Base-by-base conservation (phyloP, 345 rosid species). In the Eutrema yunnanense region DNA sequence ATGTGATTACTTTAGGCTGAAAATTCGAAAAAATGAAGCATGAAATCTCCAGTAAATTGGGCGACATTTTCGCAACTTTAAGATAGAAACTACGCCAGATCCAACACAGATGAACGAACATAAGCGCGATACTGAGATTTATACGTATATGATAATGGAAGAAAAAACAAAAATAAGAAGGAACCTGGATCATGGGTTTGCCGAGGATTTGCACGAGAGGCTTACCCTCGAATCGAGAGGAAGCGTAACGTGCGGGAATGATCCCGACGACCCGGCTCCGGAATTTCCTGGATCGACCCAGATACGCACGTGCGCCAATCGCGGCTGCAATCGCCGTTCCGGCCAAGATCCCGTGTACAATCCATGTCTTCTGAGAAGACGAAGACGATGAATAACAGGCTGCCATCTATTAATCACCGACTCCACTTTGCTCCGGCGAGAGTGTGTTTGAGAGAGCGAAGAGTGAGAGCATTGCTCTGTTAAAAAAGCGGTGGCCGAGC, bases 141-240 rank as follows among this genome's bases (percentile, higher is more conserved):
- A 29, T 8, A 46, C 36, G 26, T 13, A 46, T 43, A 22, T 19
- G 44, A 27, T 14, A 61, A 26, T 34, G 40, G 11, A 11, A 0
- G 10, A 40, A 10, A 33, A 36, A 49, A 33, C 67, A 2, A 19
- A 8, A 3, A 2, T 10, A 46, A 19, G 41, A 43, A 63, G 72
- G 64, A 65, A 92, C 98, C 96, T 95, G 98, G 78, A 95, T 95
- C 99, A 95, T 95, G 81, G 99, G 96, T 80, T 92, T 95, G 54
- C 98, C 98, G 26, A 92, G 86, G 81, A 95, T 92, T 50, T 78
- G 59, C 55, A 87, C 94, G 42, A 95, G 87, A 44, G 98, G 99
- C 76, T 95, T 95, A 57, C 99, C 98, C 70, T 86, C 78, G 73
- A 95, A 90, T 16, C 98, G 88, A 74, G 98, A 85, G 40, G 99